phyloP scores from a whole-genome alignment of 345 rosid species.

The Camelina laxa region DNA sequence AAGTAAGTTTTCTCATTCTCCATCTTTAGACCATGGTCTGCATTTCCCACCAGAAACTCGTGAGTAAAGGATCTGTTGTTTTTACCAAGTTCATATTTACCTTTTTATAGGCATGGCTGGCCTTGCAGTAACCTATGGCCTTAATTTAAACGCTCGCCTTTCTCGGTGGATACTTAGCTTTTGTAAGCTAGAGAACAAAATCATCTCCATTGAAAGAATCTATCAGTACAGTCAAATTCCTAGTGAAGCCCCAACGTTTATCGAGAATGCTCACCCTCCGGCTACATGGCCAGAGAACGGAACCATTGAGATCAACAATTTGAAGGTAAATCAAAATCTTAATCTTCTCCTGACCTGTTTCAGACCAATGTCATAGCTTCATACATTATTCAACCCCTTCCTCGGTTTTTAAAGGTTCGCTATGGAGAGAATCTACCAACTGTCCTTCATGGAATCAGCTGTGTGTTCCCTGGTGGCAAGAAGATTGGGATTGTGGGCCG shows the following conservation, averaged over 20 bases:
- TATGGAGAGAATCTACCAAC: neutral
- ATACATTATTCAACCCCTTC: neutral
- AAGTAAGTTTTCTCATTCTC: neutral
- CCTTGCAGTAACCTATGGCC: neutral
- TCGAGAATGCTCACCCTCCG: neutral
- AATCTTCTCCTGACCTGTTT: neutral
- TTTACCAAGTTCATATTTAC: neutral
- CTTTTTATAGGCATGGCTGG: neutral
- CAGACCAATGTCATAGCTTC: neutral
- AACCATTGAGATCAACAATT: neutral
- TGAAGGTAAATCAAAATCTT: neutral
- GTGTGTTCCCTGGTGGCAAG: constrained; percentile 3
- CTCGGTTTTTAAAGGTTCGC: neutral
- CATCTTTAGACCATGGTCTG: neutral
- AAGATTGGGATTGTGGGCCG: neutral
- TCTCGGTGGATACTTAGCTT: neutral
- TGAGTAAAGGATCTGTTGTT: neutral
- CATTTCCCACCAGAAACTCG: neutral
- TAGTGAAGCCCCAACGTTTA: neutral
- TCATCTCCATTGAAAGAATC: neutral
- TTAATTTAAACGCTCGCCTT: neutral
- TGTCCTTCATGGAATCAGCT: neutral
- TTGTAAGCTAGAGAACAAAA: neutral
- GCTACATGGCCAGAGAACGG: neutral
- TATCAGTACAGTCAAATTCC: neutral